Base-by-base conservation (phyloP, 352 stramenopile species). In the Pythium phragmitis region DNA sequence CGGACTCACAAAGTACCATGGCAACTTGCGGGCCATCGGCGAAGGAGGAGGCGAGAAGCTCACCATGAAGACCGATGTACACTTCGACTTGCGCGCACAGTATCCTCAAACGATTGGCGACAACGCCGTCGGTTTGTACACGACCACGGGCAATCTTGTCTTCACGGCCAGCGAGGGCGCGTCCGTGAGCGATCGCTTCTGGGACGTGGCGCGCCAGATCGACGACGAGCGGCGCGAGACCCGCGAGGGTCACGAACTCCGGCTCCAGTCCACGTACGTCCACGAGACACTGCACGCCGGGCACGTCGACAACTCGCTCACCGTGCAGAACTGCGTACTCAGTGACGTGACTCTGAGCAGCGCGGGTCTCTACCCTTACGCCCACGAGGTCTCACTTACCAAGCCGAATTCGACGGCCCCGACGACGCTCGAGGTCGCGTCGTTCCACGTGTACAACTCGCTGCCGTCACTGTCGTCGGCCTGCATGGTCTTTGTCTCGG, bases 231-330 rank as follows among this genome's bases (percentile, higher is more conserved):
- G 69, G 33, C 59, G 76, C 30, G 79, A 72, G 26, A 52, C 71
- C 17, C 39, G 80, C 12, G 52, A 82, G 12, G 64, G 73, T n/a
- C 79, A 87, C 58, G 79, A 88, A 57, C 65, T 87, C 55, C 81
- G 82, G 55, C 69, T 88, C 45, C 80, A 89, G 67, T 80, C 74
- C 7, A 70, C 86, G 13, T 89, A 78, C 57, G 72, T 84, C 17
- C 79, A 89, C 50, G 80, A 89, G 65, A 75, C 72, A 48, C 72
- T 87, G 14, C 76, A 83, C 23, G 72, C 68, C 7, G 73, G 76
- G 23, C 77, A 76, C 50, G 51, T 53, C 0, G 53, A 73, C 6
- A 78, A 65, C 3, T 72, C 53, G 2, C 56, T 89, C 3, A 37
- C 47, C 6, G 80, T 84, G 23, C 42, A 67, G 45, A 74, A 86